A percentile compares a stretch with the other conserved stretches of the same genome.
phyloP scores from a whole-genome alignment of 2,329 filamentous ascomycete genomes.

The Arthrobotrys entomopaga region DNA sequence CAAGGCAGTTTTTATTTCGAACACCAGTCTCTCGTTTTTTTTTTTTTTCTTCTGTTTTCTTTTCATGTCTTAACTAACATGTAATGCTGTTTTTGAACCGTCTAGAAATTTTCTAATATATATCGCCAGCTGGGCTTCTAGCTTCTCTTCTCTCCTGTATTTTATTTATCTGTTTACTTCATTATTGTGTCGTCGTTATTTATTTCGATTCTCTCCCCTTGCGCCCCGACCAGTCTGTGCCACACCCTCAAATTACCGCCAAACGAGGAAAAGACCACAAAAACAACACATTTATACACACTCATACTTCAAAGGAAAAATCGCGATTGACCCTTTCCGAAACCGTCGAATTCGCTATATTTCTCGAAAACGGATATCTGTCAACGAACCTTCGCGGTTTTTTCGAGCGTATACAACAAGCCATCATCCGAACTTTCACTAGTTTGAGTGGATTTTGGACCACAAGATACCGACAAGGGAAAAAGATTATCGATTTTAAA shows the following conservation, averaged over 20 bases:
- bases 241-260: constrained; percentile 29
- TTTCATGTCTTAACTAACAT: constrained; percentile 36
- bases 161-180: constrained; percentile 3
- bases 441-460: constrained; percentile 32
- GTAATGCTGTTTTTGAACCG: constrained; percentile 48
- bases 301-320: constrained; percentile 11
- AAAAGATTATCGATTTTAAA: not conserved
- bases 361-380: constrained; percentile 35
- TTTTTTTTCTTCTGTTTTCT: constrained; percentile 21
- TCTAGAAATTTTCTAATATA: constrained; percentile 36
- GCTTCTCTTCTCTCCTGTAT: constrained; percentile 33
- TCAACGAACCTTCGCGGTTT: constrained; percentile 1
- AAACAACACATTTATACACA: constrained; percentile 40
- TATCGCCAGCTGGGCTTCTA: constrained; percentile 20
- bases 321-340: constrained; percentile 25
- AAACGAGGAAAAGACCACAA: constrained; percentile 42
- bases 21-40: constrained; percentile 17
- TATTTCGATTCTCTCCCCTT: not conserved
- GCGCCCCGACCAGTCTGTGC: too few relatives aligned
- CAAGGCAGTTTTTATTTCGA: constrained; percentile 44
- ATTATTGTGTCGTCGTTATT: not conserved
- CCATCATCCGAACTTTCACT: constrained; percentile 41
- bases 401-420: constrained; percentile 31
- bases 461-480: constrained; percentile 4
- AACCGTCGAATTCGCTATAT: constrained; percentile 43